Evolutionary conservation across 495 filamentous ascomycete genomes (phyloP).

Genomic region (Chaetomidium leptoderma): DNA sequence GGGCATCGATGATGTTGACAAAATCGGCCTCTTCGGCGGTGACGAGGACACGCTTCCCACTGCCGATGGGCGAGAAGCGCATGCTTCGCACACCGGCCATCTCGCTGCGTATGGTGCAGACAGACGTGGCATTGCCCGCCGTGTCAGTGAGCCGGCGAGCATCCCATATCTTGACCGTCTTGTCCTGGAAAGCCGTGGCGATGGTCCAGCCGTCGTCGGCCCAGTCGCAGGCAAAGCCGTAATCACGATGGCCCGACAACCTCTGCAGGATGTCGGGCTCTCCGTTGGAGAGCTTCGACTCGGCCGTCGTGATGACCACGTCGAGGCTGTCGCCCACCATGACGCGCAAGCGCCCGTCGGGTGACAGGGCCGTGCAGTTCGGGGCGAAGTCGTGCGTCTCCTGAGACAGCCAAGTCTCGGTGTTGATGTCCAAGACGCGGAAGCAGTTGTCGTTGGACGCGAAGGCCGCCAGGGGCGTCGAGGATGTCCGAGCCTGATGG

Average conservation of each 20-base stretch:
- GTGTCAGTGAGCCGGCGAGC: slow-evolving; percentile 62
- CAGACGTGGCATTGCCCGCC: slow-evolving; percentile 40
- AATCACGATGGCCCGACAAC: slow-evolving; percentile 71
- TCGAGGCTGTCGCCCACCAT: slow-evolving; percentile 57
- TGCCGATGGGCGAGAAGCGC: slow-evolving; percentile 75
- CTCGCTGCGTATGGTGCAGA: slow-evolving; percentile 65
- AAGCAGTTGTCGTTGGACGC: slow-evolving; percentile 78
- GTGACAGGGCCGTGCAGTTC: slow-evolving; percentile 80
- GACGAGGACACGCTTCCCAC: slow-evolving; percentile 67
- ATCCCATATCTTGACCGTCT: slow-evolving; percentile 79
- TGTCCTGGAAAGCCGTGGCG: slow-evolving; percentile 89
- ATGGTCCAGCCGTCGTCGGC: slow-evolving; percentile 81
- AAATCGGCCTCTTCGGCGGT: slow-evolving; percentile 82
- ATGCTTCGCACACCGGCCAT: slow-evolving; percentile 75
- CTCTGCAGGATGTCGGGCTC: slow-evolving; percentile 42
- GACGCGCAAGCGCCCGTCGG: slow-evolving; percentile 73
- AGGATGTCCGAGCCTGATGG: slow-evolving; percentile 54
- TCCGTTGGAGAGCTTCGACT: slow-evolving; percentile 31
- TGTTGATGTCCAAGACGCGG: slow-evolving; percentile 68
- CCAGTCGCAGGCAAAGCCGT: slow-evolving; percentile 88
- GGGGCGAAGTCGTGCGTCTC: slow-evolving; percentile 63
- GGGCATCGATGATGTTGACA: slow-evolving; percentile 72
- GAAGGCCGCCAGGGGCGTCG: slow-evolving; percentile 66
- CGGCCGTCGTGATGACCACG: slow-evolving; percentile 49
- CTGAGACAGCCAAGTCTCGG: slow-evolving; percentile 59